Evolutionary conservation across 2,329 filamentous ascomycete species (phyloP).

Genomic region (Pseudogymnoascus sp.): DNA sequence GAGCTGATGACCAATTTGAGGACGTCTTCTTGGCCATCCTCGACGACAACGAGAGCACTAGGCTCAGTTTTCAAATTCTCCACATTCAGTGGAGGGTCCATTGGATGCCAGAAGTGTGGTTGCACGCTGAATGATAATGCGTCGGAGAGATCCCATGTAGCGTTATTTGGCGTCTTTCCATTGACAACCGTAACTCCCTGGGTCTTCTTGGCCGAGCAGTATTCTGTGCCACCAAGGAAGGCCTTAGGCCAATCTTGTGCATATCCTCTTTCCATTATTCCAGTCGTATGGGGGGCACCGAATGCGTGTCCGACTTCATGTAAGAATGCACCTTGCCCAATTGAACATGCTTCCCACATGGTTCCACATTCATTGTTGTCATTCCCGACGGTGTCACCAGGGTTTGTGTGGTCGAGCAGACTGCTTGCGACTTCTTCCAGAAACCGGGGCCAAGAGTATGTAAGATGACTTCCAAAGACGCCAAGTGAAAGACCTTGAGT

Average conservation of each 20-base stretch:
- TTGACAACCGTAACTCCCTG: constrained; percentile 29
- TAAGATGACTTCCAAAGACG: constrained; percentile 64
- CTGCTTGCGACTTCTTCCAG: constrained; percentile 56
- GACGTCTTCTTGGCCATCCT: constrained; percentile 21
- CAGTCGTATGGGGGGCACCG: constrained; percentile 60
- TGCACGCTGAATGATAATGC: constrained; percentile 60
- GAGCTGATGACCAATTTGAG: constrained; percentile 21
- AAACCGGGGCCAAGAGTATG: constrained; percentile 64
- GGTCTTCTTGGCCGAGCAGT: constrained; percentile 27
- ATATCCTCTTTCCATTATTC: constrained; percentile 52
- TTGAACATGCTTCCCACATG: constrained; percentile 39
- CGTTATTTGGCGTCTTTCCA: constrained; percentile 46
- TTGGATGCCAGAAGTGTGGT: constrained; percentile 60
- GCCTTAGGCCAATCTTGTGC: constrained; percentile 36
- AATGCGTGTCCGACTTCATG: constrained; percentile 67
- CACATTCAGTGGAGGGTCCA: constrained; percentile 40
- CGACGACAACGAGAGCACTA: constrained; percentile 15
- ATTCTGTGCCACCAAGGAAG: constrained; percentile 32
- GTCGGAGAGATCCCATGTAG: constrained; percentile 62
- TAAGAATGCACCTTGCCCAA: constrained; percentile 62
- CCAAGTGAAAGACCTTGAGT: constrained; percentile 54
- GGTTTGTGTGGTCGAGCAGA: constrained; percentile 34
- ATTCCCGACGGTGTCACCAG: constrained; percentile 35
- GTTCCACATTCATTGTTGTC: constrained; percentile 37
- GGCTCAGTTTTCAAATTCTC: constrained; percentile 12